Conservation (phyloP, 352 stramenopile species). For the Globisporangium uncinulatum region DNA sequence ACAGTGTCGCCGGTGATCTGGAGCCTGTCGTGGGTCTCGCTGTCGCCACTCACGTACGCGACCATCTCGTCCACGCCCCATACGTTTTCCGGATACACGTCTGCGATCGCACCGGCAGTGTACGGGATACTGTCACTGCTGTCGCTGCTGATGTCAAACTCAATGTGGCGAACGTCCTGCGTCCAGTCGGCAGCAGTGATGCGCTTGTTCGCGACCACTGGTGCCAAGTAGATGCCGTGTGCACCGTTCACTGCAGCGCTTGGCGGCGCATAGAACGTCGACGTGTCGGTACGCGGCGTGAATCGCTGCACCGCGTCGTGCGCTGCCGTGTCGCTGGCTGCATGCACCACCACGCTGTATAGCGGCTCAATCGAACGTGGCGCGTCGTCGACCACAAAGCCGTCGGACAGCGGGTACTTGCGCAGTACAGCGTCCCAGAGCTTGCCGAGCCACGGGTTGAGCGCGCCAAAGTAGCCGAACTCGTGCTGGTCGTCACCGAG, state of each 20-base stretch:
- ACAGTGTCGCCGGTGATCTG: conserved; percentile 21
- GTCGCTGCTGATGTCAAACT: conserved; percentile 40
- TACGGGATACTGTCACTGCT: conserved; percentile 22
- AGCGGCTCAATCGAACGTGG: conserved; percentile 39
- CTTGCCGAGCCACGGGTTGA: conserved; percentile 77
- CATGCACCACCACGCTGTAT: conserved; percentile 40
- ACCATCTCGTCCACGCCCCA: conserved; percentile 64
- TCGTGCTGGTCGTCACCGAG: conserved; percentile 87
- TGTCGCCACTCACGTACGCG: conserved; percentile 24
- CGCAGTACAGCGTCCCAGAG: conserved; percentile 56
- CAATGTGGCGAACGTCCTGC: conserved; percentile 78
- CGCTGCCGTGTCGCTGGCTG: neutral
- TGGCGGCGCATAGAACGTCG: conserved; percentile 60
- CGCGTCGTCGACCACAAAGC: conserved; percentile 60
- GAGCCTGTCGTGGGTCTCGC: neutral
- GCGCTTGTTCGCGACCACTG: conserved; percentile 52
- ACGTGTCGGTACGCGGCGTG: conserved; percentile 24
- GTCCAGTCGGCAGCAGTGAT: conserved; percentile 68
- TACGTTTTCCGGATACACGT: conserved; percentile 78
- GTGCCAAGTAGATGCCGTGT: conserved; percentile 41
- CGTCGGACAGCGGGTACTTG: conserved; percentile 41
- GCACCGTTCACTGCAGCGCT: conserved; percentile 32
- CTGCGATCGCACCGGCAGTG: conserved; percentile 59
- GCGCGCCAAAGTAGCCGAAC: conserved; percentile 80
- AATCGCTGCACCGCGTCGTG: conserved; percentile 10